Conservation (phyloP, 352 stramenopile species). For the Thraustochytrium striatum region DNA sequence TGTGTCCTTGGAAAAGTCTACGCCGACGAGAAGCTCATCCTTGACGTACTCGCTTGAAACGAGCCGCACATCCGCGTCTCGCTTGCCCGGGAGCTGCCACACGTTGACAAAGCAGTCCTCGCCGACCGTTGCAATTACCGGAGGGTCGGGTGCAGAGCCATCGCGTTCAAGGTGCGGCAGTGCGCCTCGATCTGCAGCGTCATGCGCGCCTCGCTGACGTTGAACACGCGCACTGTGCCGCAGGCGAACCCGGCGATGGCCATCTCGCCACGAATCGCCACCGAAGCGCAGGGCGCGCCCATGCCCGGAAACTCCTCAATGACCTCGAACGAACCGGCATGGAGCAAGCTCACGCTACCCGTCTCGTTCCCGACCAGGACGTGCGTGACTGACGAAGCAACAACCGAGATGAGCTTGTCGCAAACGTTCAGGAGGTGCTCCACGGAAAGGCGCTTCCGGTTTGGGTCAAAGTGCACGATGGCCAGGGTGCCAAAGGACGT, state of each 20-base stretch:
- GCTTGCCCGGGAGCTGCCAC: conserved; percentile 19
- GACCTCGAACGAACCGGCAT: not conserved
- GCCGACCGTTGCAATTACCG: conserved; percentile 18
- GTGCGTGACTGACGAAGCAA: not conserved
- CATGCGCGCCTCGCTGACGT: not conserved
- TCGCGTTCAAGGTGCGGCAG: conserved; percentile 23
- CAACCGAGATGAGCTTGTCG: not conserved
- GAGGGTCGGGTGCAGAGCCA: conserved; percentile 5
- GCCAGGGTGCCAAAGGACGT: conserved; percentile 2
- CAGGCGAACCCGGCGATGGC: conserved; percentile 4
- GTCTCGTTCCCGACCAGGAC: not conserved
- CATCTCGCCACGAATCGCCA: not conserved
- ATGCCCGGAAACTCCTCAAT: conserved; percentile 15
- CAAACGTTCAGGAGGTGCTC: not conserved
- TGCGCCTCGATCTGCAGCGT: conserved; percentile 36
- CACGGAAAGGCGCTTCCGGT: not conserved
- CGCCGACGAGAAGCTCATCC: conserved; percentile 10
- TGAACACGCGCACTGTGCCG: conserved; percentile 17
- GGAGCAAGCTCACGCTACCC: not conserved
- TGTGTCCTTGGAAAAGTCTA: not conserved
- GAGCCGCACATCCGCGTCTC: not conserved
- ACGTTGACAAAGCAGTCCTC: conserved; percentile 41
- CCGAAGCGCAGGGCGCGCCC: not conserved
- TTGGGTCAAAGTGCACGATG: conserved; percentile 4
- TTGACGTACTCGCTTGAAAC: conserved; percentile 31